Evolutionary conservation across 2,329 filamentous ascomycete species (phyloP).

Genomic region (Aspergillus sp.): DNA sequence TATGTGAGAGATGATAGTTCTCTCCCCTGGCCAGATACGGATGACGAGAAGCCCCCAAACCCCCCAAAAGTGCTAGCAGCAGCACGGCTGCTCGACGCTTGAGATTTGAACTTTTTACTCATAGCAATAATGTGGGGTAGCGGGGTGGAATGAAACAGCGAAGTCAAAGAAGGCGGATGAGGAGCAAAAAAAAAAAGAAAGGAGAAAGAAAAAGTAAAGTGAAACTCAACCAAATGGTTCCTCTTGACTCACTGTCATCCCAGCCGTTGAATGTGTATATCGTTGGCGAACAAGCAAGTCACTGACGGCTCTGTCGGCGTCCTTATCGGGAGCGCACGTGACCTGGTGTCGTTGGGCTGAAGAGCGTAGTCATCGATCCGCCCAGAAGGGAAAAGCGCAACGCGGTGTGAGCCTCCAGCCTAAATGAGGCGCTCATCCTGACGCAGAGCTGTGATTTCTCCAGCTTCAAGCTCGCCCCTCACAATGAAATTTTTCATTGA

Average conservation of each 20-base stretch:
- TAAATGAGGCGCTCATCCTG: slow-evolving; percentile 10
- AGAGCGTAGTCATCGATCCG: slow-evolving; percentile 20
- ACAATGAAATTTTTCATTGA: slow-evolving; percentile 80
- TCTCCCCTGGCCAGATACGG: slow-evolving; percentile 40
- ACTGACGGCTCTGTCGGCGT: slow-evolving; percentile 20
- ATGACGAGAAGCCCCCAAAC: slow-evolving; percentile 42
- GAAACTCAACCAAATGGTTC: slow-evolving; percentile 1
- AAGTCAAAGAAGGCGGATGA: neutral
- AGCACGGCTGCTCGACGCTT: slow-evolving; percentile 64
- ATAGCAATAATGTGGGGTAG: slow-evolving; percentile 51
- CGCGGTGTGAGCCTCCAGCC: slow-evolving; percentile 15
- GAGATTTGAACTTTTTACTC: slow-evolving; percentile 64
- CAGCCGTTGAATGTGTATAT: neutral
- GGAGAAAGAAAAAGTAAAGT: neutral
- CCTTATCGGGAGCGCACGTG: slow-evolving; percentile 36
- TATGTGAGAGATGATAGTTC: slow-evolving; percentile 73
- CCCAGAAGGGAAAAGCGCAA: slow-evolving; percentile 31
- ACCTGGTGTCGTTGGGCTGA: slow-evolving; percentile 21
- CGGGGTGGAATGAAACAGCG: slow-evolving; percentile 20
- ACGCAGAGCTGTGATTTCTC: slow-evolving; percentile 12
- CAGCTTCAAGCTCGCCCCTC: slow-evolving; percentile 24
- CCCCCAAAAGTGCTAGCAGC: slow-evolving; percentile 50
- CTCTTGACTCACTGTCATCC: slow-evolving; percentile 6
- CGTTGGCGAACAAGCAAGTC: neutral
- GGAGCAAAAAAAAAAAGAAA: neutral